Percentiles rank a stretch among this genome's conserved stretches.
Evolutionary conservation across 2,329 filamentous ascomycete genomes (phyloP).

Genomic region (Penicillium janthinellum): DNA sequence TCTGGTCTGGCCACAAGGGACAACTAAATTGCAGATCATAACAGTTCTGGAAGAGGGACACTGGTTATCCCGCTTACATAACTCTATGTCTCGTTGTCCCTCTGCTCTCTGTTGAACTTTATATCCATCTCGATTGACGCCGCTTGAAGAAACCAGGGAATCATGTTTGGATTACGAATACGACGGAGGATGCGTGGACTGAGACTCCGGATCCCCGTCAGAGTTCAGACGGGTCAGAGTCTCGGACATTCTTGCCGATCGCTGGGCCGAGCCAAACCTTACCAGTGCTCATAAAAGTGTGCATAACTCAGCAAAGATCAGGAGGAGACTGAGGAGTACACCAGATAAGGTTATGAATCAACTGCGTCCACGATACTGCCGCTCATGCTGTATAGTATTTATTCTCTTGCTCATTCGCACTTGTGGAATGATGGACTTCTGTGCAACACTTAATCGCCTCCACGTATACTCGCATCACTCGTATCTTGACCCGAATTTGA

Average conservation of each 20-base stretch:
- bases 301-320: neutral
- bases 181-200: neutral
- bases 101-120: too few relatives aligned
- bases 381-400: neutral
- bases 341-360: too few relatives aligned
- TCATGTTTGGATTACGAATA: neutral
- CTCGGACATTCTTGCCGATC: slow-evolving; percentile 9
- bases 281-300: neutral
- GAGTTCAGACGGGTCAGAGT: neutral
- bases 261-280: slow-evolving; percentile 2
- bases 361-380: neutral
- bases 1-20: neutral
- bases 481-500: neutral
- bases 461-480: neutral
- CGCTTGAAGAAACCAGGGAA: neutral
- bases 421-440: neutral
- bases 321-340: too few relatives aligned
- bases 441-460: neutral
- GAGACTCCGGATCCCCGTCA: slow-evolving; percentile 10
- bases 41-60: neutral
- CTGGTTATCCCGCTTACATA: neutral
- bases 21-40: neutral
- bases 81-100: too few relatives aligned
- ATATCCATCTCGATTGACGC: neutral
- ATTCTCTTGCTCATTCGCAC: too few relatives aligned